phyloP scores from a whole-genome alignment of 2,329 filamentous ascomycete genomes.

The Pseudogymnoascus pannorum region DNA sequence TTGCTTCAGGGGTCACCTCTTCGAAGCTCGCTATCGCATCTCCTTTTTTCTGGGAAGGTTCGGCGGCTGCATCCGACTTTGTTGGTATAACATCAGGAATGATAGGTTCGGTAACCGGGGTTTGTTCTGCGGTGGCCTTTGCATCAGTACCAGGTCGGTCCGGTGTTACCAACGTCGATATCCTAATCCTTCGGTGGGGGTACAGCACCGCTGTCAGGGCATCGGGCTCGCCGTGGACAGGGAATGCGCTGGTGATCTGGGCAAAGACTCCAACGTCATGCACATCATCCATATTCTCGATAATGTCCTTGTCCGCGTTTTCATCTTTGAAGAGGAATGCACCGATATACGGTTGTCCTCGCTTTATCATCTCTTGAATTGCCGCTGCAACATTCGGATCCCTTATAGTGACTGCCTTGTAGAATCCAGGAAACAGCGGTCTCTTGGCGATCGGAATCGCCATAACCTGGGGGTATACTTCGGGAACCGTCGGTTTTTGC shows the following conservation, averaged over 20 bases:
- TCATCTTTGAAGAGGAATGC: constrained; percentile 97
- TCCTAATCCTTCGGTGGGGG: constrained; percentile 86
- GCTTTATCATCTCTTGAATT: constrained; percentile 93
- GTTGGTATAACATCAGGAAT: constrained; percentile 51
- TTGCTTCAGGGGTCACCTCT: constrained; percentile 60
- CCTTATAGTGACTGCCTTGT: constrained; percentile 95
- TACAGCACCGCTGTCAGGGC: constrained; percentile 90
- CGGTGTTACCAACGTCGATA: constrained; percentile 75
- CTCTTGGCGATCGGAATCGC: constrained; percentile 92
- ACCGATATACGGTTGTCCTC: constrained; percentile 93
- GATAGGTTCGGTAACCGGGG: constrained; percentile 39
- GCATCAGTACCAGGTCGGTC: constrained; percentile 24
- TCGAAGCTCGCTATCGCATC: constrained; percentile 97
- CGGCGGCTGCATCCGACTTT: constrained; percentile 48
- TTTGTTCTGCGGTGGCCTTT: constrained; percentile 35
- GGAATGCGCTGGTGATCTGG: constrained; percentile 94
- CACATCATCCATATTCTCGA: constrained; percentile 83
- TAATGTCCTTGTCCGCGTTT: constrained; percentile 85
- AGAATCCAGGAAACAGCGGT: constrained; percentile 93
- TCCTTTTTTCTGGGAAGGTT: constrained; percentile 59
- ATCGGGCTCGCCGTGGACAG: constrained; percentile 76
- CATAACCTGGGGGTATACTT: constrained; percentile 95
- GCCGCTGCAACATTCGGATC: constrained; percentile 86
- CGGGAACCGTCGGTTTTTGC: constrained; percentile 82
- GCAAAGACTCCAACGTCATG: constrained; percentile 96